Evolutionary conservation across 2,329 filamentous ascomycete species (phyloP), one percentile per base, ranked within the genome.

Genomic region (Aotearoamyces nothofagi): DNA sequence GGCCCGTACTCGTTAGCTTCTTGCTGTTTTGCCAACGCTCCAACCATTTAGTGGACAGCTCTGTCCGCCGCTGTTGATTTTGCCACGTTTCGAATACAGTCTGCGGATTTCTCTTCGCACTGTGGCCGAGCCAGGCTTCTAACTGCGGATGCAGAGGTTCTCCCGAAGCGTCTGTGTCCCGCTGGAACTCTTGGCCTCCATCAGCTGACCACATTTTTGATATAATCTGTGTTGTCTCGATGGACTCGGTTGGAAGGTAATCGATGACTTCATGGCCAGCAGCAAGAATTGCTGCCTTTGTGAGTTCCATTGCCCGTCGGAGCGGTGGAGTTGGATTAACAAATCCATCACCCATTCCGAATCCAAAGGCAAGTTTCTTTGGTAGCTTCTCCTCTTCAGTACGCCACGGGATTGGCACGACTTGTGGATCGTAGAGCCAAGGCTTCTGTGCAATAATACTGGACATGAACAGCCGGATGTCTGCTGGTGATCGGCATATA

Each of bases 341-440:
- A 14, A 26, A 33, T 13, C 37, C 39, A 31, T 40, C 41, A 20
- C 33, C 33, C 40, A 38, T 39, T 9, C 26, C 36, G 15, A 42
- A 36, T 5, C 39, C 40, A 29, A 43, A 42, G 12, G 34, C 37
- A 5, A 45, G 16, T 22, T 37, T 39, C 12, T 36, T 28, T 5
- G 37, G 36, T 6, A 41, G 27, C 13, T 24, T 27, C 30, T 43
- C 37, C 19, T n/a, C n/a, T n/a, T n/a, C n/a, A n/a, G n/a, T n/a
- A n/a, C n/a, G n/a, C 66, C 67, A 72, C 0, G 63, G 61, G 3
- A 69, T 57, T 1, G 62, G 63, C 1, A 69, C 40, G 20, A 63
- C 55, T 17, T 57, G 58, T 1, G 65, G 62, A 29, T 72, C 68
- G 13, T 54, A 42, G 1, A 52, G 45, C 63, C 66, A 70, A 1